A percentile compares a stretch with the other conserved stretches of the same genome.
Evolutionary conservation across 2,329 filamentous ascomycete genomes (phyloP).

Genomic region (Pestalotiopsis sp.): DNA sequence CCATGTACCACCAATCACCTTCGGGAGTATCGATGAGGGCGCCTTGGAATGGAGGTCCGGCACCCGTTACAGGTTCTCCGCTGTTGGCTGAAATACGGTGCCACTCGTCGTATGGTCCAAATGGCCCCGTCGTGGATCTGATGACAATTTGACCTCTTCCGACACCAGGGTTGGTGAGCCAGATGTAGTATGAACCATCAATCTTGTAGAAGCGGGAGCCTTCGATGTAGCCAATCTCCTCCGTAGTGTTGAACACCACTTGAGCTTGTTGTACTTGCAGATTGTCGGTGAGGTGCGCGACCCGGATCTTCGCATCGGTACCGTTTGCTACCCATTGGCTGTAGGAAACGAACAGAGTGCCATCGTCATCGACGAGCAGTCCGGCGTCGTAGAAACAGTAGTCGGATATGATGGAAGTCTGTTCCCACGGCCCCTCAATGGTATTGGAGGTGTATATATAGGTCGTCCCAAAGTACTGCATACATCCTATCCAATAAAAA

Average conservation of each 20-base stretch:
- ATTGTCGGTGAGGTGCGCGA: slow-evolving; percentile 54
- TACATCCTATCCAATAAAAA: slow-evolving; percentile 62
- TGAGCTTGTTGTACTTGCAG: slow-evolving; percentile 47
- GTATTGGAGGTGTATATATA: slow-evolving; percentile 53
- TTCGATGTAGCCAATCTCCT: slow-evolving; percentile 42
- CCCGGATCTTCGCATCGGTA: slow-evolving; percentile 43
- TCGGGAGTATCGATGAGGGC: slow-evolving; percentile 53
- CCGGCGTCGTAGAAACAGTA: slow-evolving; percentile 62
- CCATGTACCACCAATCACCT: slow-evolving; percentile 62
- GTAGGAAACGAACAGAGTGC: slow-evolving; percentile 61
- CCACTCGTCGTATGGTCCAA: slow-evolving; percentile 50
- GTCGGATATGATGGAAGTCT: slow-evolving; percentile 32
- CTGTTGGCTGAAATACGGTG: slow-evolving; percentile 43
- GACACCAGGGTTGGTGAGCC: slow-evolving; percentile 46
- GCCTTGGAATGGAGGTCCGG: slow-evolving; percentile 56
- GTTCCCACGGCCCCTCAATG: slow-evolving; percentile 45
- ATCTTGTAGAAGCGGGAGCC: slow-evolving; percentile 60
- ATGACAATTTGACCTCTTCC: slow-evolving; percentile 43
- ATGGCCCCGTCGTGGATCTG: slow-evolving; percentile 50
- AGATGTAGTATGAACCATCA: slow-evolving; percentile 58
- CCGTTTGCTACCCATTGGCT: slow-evolving; percentile 30
- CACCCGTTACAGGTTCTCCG: slow-evolving; percentile 45
- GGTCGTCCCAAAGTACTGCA: slow-evolving; percentile 46
- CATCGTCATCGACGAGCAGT: slow-evolving; percentile 58
- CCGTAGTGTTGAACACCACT: slow-evolving; percentile 44